Base-by-base conservation (phyloP, 768 basidiomycete species). In the Pulveroboletus sp. region DNA sequence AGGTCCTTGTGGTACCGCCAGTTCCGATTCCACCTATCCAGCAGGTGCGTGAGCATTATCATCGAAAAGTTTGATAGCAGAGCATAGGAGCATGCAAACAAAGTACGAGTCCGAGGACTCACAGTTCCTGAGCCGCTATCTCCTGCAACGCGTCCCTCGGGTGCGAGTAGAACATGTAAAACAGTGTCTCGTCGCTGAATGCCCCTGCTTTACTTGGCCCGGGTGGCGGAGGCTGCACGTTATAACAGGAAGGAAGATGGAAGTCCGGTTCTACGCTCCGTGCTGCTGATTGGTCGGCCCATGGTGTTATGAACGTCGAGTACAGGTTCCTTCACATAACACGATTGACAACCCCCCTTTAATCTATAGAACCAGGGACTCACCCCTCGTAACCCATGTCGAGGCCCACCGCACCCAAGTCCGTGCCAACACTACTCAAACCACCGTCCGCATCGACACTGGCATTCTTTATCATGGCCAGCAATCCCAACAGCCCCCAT, bases 81-180 rank as follows among this genome's bases (percentile, higher is more conserved):
- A 6, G 42, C 57, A 50, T 46, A 33, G 31, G 30, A 18, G 43
- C 42, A 26, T 27, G 54, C 40, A 49, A 54, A 47, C 36, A 47
- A 49, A 32, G 49, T 30, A 37, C 43, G 44, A 39, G 55, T 57
- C 49, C 17, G 38, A 51, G 54, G 4, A 83, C 90, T 69, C 71
- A 95, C 92, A 98, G 75, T 74, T 97, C 94, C 66, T 92, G 88
- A 41, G 92, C 93, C 14, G 94, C 94, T 44, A 93, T 80, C 70
- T 98, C 93, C 69, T 98, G 94, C 47, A 95, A 73, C 36, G 86
- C 84, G 72, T 98, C 94, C 62, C 89, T 76, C 50, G 94, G 92
- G 69, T 83, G 85, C 49, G 91, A 84, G 72, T 97, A 98, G 77
- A 98, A 98, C 82, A 95, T 93, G 78, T 91, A 95, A 71, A 98